phyloP scores from a whole-genome alignment of 2,329 filamentous ascomycete species.

The Clarireedia monteithiana region DNA sequence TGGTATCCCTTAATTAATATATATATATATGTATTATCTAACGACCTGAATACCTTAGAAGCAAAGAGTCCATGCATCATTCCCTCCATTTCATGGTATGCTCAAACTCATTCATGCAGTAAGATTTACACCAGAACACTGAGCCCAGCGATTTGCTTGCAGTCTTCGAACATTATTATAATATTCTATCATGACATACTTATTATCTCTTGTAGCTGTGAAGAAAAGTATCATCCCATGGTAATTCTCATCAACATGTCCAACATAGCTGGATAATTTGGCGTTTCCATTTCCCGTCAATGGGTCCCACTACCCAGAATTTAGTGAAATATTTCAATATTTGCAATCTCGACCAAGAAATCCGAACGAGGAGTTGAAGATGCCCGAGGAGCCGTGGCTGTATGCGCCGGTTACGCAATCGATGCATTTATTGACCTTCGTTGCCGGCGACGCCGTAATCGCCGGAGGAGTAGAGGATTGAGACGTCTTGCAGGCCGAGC shows the following conservation, averaged over 20 bases:
- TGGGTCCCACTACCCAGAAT: slow-evolving; percentile 26
- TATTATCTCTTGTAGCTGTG: too few species aligned
- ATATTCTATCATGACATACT: too few species aligned
- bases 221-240: neutral
- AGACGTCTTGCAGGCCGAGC: slow-evolving; percentile 44
- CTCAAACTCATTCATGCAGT: too few species aligned
- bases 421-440: slow-evolving; percentile 18
- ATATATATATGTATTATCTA: too few species aligned
- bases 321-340: neutral
- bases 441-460: slow-evolving; percentile 29
- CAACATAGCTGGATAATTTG: slow-evolving; percentile 39
- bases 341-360: neutral
- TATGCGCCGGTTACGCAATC: slow-evolving; percentile 19
- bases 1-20: too few species aligned
- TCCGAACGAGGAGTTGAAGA: slow-evolving; percentile 44
- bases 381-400: slow-evolving; percentile 14
- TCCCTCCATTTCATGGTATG: too few species aligned
- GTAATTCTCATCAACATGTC: slow-evolving; percentile 11
- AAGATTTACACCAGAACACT: too few species aligned
- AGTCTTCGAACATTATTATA: too few species aligned
- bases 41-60: too few species aligned
- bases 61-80: too few species aligned
- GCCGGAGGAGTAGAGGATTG: slow-evolving; percentile 32
- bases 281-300: slow-evolving; percentile 37
- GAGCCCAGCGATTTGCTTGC: too few species aligned